Percentiles rank a stretch among this genome's conserved stretches.
Conservation (phyloP, 2,329 filamentous ascomycete genomes). For the Ceratocystis huliohia region DNA sequence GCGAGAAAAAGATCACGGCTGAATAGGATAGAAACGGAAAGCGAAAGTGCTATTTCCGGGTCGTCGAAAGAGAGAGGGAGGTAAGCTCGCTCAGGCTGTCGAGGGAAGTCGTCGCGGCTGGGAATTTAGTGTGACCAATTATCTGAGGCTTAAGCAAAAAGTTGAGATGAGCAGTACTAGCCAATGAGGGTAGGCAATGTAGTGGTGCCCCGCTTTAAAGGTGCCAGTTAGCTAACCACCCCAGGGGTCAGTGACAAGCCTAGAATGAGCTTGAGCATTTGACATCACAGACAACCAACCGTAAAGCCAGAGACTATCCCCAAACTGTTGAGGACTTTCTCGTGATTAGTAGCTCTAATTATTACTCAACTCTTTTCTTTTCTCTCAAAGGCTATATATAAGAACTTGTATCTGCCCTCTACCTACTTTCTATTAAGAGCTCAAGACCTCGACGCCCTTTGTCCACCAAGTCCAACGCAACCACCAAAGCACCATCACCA, state of each 20-base stretch:
- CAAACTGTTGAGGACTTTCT: neutral
- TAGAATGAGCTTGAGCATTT: neutral
- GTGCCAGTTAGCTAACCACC: neutral
- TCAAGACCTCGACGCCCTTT: neutral
- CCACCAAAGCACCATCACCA: neutral
- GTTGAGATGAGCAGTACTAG: slow-evolving; percentile 1
- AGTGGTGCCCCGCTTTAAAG: slow-evolving; percentile 5
- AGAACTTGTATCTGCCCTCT: neutral
- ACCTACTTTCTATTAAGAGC: neutral
- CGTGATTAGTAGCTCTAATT: neutral
- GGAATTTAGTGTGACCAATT: neutral
- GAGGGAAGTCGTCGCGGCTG: neutral
- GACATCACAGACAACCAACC: neutral
- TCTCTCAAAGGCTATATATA: neutral
- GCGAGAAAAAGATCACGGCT: neutral
- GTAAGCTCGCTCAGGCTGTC: neutral
- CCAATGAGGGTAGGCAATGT: slow-evolving; percentile 1
- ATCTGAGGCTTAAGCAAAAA: slow-evolving; percentile 9
- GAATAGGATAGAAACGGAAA: neutral
- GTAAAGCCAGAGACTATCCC: too few species aligned
- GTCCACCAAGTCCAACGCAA: neutral
- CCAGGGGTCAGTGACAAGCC: neutral
- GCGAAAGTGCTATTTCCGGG: slow-evolving; percentile 15
- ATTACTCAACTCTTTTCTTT: neutral
- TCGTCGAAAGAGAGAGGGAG: slow-evolving; percentile 8